phyloP scores from a whole-genome alignment of 257 asterid genomes.

The Przewalskia tangutica region DNA sequence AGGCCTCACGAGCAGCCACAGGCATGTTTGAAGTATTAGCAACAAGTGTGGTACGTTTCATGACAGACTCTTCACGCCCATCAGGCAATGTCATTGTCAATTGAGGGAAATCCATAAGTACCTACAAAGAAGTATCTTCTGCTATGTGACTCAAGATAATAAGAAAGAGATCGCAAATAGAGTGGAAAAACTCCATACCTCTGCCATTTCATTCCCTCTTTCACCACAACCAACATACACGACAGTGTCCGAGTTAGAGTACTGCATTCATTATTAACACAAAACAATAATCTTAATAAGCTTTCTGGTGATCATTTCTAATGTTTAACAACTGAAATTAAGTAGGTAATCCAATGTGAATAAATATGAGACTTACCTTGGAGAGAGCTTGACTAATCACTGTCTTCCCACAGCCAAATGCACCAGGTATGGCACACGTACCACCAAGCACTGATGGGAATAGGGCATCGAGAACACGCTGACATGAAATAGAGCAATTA shows the following conservation, averaged over 20 bases:
- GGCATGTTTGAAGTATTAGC: slow-evolving; percentile 99
- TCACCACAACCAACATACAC: slow-evolving; percentile 99
- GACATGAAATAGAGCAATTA: slow-evolving; percentile 20
- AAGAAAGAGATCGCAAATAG: slow-evolving; percentile 8
- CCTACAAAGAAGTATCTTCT: slow-evolving; percentile 35
- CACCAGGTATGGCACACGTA: slow-evolving; percentile 99
- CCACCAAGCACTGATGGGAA: slow-evolving; percentile 99
- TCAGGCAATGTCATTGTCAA: slow-evolving; percentile 97
- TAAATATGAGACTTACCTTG: slow-evolving; percentile 44
- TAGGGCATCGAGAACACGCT: slow-evolving; percentile 99
- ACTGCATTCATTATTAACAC: slow-evolving; percentile 43
- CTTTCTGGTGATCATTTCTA: not conserved
- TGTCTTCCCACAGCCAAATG: slow-evolving; percentile 99
- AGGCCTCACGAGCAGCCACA: slow-evolving; percentile 99
- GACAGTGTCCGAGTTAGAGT: slow-evolving; percentile 92
- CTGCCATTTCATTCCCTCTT: slow-evolving; percentile 99
- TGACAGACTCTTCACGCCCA: slow-evolving; percentile 99
- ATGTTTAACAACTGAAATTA: not conserved
- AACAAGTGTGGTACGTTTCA: slow-evolving; percentile 99
- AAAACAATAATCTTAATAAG: slow-evolving; percentile 10
- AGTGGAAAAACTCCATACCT: slow-evolving; percentile 36
- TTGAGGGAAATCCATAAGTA: slow-evolving; percentile 99
- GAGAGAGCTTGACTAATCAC: slow-evolving; percentile 99
- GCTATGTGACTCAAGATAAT: not conserved
- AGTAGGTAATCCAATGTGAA: not conserved